Base-by-base conservation (phyloP, 2,329 filamentous ascomycete species). In the Fusarium sp. region DNA sequence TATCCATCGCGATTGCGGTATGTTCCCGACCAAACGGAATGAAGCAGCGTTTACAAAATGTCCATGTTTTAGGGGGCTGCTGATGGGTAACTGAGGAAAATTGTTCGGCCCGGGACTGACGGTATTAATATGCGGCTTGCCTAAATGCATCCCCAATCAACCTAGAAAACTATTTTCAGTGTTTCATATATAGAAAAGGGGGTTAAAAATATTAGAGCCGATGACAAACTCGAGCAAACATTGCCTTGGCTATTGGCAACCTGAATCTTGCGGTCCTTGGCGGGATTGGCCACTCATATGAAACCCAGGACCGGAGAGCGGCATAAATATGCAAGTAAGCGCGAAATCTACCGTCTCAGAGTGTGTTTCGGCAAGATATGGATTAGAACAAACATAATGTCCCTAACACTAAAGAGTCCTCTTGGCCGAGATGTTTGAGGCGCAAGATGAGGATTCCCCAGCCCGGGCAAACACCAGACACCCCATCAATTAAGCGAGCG, bases 321-420 rank as follows among this genome's bases (percentile, higher is more conserved):
- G 65, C 82, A 84, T 2, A 84, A 63, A 6, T 69, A 68, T 7
- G 84, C 83, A 10, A 81, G 81, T 1, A 74, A 72, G 35, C 80
- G 81, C 68, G 85, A 86, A 68, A 86, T 86, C 13, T 66, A 64
- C 82, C 83, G 86, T 20, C 85, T 80, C 9, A 80, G 82, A 0
- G 83, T 85, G 67, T 81, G 85, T 72, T 87, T 87, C n/a, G 76
- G 78, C 3, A 86, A 8, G 81, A 87, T 84, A 73, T 86, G 87
- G 2, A 68, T 72, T 18, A 18, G 37, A 39, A 39, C 37, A n/a
- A 16, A n/a, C 4, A n/a, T n/a, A 39, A 39, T 18, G 8, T n/a
- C 16, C 35, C 7, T 8, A 39, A 37, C 16, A 7, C 1, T 37
- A 16, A 37, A 37, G 16, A 37, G 35, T 18, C 16, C 9, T 16